These are phyloP conservation scores for Pythium graminicola DNA, from an alignment of 352 stramenopile genomes.

Conservation along the genomic window DNA sequence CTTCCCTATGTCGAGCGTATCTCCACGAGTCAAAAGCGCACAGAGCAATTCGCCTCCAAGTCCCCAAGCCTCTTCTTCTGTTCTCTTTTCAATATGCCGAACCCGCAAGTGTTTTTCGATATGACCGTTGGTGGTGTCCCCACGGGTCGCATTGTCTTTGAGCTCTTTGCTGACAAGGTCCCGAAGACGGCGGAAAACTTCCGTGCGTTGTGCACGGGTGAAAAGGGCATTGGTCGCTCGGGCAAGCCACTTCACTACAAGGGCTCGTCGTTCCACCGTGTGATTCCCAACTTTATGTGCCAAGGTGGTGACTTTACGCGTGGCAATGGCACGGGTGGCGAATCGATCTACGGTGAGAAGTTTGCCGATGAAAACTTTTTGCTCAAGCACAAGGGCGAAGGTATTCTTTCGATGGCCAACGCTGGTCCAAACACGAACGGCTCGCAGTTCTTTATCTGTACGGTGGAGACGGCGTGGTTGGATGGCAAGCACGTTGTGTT, in stretches of 20 bases:
- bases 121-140: slow-evolving; percentile 92
- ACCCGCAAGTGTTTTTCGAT: slow-evolving; percentile 97
- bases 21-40: slow-evolving; percentile 7
- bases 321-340: slow-evolving; percentile 68
- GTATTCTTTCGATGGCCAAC: slow-evolving; percentile 82
- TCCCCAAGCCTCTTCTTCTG: slow-evolving; percentile 12
- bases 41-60: slow-evolving; percentile 19
- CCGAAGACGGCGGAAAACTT: slow-evolving; percentile 81
- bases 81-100: slow-evolving; percentile 44
- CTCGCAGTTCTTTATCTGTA: slow-evolving; percentile 98
- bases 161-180: slow-evolving; percentile 81
- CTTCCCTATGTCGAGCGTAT: slow-evolving; percentile 5
- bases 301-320: slow-evolving; percentile 84
- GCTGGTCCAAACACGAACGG: slow-evolving; percentile 89
- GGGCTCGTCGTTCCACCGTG: slow-evolving; percentile 93
- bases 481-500: not conserved
- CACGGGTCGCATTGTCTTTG: slow-evolving; percentile 87
- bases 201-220: slow-evolving; percentile 57
- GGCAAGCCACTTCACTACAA: slow-evolving; percentile 98
- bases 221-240: slow-evolving; percentile 76
- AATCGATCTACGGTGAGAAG: slow-evolving; percentile 75
- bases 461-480: slow-evolving; percentile 26
- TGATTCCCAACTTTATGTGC: slow-evolving; percentile 94
- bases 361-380: slow-evolving; percentile 87
- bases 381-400: slow-evolving; percentile 70